These are phyloP conservation scores for Stropharia rugosoannulata DNA, from an alignment of 768 basidiomycete species.

Conservation along the genomic window DNA sequence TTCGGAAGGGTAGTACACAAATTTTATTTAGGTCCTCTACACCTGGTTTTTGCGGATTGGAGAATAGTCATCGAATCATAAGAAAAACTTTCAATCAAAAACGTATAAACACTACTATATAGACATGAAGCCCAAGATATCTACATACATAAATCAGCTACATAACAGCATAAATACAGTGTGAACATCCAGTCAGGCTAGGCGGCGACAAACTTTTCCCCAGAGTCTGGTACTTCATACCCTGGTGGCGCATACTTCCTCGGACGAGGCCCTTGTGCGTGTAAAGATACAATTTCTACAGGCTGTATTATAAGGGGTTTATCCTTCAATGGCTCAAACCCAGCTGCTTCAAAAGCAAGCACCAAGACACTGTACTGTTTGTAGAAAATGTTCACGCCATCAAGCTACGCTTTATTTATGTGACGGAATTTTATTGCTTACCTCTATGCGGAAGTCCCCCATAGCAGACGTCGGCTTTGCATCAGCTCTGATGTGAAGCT, in stretches of 20 bases:
- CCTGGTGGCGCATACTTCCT: constrained; percentile 28
- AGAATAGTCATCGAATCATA: too few relatives aligned
- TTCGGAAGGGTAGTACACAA: too few relatives aligned
- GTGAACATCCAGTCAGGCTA: too few relatives aligned
- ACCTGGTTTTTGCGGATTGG: too few relatives aligned
- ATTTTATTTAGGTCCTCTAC: too few relatives aligned
- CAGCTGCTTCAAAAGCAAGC: constrained; percentile 32
- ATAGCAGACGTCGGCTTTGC: constrained; percentile 37
- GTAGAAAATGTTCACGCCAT: constrained; percentile 12
- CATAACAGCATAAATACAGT: too few relatives aligned
- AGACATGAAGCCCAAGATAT: too few relatives aligned
- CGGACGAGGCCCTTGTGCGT: constrained; percentile 27
- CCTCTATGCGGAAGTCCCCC: constrained; percentile 38
- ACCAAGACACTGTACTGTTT: constrained; percentile 35
- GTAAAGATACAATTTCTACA: constrained; percentile 33
- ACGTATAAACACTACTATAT: too few relatives aligned
- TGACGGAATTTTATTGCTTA: constrained; percentile 11
- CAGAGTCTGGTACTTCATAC: constrained; percentile 12
- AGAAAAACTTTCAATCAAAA: too few relatives aligned
- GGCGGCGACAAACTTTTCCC: too few relatives aligned
- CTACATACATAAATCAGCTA: too few relatives aligned
- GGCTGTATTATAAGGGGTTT: constrained; percentile 25
- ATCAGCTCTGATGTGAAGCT: constrained; percentile 33
- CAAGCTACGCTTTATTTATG: not conserved
- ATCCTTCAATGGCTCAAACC: constrained; percentile 22